Conservation (phyloP, 768 basidiomycete genomes). For the Tephrocybe sp. region DNA sequence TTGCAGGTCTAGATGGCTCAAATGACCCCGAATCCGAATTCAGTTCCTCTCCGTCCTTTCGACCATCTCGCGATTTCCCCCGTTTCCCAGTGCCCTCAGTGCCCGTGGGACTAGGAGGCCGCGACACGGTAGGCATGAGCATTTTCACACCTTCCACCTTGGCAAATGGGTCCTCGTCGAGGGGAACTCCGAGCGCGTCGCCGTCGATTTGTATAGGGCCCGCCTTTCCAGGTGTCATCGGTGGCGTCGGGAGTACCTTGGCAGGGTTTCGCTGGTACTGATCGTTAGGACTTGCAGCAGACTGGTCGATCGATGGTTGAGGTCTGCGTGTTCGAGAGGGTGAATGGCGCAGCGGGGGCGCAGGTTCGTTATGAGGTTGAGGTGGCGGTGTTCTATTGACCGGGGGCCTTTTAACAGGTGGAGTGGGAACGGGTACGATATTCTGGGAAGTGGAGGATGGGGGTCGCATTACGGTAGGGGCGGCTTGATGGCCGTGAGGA, state of each 20-base stretch:
- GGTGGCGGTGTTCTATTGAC: not conserved
- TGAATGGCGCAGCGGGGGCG: slow-evolving; percentile 3
- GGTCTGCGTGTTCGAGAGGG: slow-evolving; percentile 25
- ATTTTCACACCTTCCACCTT: slow-evolving; percentile 53
- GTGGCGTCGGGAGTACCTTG: slow-evolving; percentile 5
- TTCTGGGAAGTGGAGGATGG: not conserved
- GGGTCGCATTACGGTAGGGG: not conserved
- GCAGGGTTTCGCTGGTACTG: not conserved
- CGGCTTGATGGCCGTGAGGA: not conserved
- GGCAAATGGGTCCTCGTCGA: slow-evolving; percentile 59
- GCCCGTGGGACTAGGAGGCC: slow-evolving; percentile 1
- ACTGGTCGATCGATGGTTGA: slow-evolving; percentile 8
- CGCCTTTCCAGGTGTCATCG: slow-evolving; percentile 14
- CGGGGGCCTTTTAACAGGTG: slow-evolving; percentile 1
- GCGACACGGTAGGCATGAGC: slow-evolving; percentile 26
- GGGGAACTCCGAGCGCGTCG: slow-evolving; percentile 34
- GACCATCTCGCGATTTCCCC: not conserved
- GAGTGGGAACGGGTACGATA: not conserved
- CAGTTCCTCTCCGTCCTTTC: slow-evolving; percentile 9
- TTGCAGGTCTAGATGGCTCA: not conserved
- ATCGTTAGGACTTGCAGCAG: slow-evolving; percentile 1
- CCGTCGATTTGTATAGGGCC: slow-evolving; percentile 26
- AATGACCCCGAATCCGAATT: slow-evolving; percentile 7
- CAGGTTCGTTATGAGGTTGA: not conserved
- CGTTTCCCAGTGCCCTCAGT: slow-evolving; percentile 1